Evolutionary conservation across 371 early-diverging fungal genomes (phyloP), one percentile per base, ranked within the genome.

Genomic region (Actinomortierella wolfii): DNA sequence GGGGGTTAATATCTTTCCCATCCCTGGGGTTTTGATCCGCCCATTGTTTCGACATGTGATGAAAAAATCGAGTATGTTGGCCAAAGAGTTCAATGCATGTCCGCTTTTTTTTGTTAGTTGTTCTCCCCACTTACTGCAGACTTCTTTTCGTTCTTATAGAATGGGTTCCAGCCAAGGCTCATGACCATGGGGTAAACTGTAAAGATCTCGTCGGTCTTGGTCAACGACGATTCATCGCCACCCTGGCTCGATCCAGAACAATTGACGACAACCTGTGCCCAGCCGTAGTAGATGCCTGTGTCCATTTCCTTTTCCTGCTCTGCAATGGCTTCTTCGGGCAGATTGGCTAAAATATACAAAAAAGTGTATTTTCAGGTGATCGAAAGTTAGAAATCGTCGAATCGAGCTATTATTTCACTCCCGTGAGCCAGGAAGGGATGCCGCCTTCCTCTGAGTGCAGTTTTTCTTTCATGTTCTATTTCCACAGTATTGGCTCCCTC

Each of bases 151-250:
- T 98, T 98, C 70, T 98, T 91, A 77, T 94, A 99, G 75, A 86
- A 97, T 24, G 98, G 98, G 76, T 99, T 99, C 98, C 98, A 99
- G 21, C 99, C 99, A 51, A 94, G 86, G 61, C 95, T 94, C 96
- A 97, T 96, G 29, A 97, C 97, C 97, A 98, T 97, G 1, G 96
- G 96, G 64, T 87, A 88, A 14, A 97, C 90, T 18, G 67, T 57
- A 5, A 34, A 34, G 34, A 34, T 34, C 11, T 34, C 34, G 11
- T 34, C 34, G 4, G 34, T 34, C 34, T 34, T 34, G 4, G 34
- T 6, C 34, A 34, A 11, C 34, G 34, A 34, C 4, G 34, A 34
- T 11, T 34, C 34, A 11, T 34, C 34, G 34, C 34, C 34, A 6
- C 34, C 34, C 11, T 34, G 34, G 34, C 34, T 34, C 34, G 34